A percentile compares a stretch with the other conserved stretches of the same genome.
phyloP scores from a whole-genome alignment of 148 eudicot species.

The Fagopyrum homotropicum region DNA sequence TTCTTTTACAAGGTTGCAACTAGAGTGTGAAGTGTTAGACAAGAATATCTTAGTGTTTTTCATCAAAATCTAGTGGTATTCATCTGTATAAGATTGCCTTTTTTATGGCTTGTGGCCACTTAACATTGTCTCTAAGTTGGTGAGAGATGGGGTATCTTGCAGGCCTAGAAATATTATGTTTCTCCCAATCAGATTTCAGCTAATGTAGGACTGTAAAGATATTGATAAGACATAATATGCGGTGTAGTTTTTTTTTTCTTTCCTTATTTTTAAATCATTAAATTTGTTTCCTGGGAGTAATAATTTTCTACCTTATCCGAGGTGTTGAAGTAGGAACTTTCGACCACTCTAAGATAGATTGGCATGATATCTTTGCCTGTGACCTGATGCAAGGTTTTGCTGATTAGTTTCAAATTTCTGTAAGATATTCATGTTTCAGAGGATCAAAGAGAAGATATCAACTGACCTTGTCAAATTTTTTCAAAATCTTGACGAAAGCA shows the following conservation, averaged over 20 bases:
- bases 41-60: slow-evolving; percentile 33
- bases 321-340: slow-evolving; percentile 88
- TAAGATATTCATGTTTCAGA: neutral
- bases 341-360: slow-evolving; percentile 81
- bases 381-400: slow-evolving; percentile 36
- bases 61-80: slow-evolving; percentile 20
- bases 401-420: neutral
- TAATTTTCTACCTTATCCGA: slow-evolving; percentile 75
- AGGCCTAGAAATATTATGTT: neutral
- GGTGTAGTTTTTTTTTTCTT: neutral
- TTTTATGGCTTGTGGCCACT: slow-evolving; percentile 37
- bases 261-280: neutral
- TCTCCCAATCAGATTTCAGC: slow-evolving; percentile 21
- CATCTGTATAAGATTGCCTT: slow-evolving; percentile 20
- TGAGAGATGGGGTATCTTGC: neutral
- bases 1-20: neutral
- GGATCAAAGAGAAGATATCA: slow-evolving; percentile 5
- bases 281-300: neutral
- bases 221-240: neutral
- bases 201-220: neutral
- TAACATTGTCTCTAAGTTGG: slow-evolving; percentile 28
- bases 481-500: slow-evolving; percentile 83
- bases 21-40: slow-evolving; percentile 23
- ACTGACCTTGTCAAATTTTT: slow-evolving; percentile 96
- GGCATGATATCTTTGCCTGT: slow-evolving; percentile 80